These are phyloP conservation scores for Mycena maculata DNA, from an alignment of 768 basidiomycete species.

Conservation along the genomic window DNA sequence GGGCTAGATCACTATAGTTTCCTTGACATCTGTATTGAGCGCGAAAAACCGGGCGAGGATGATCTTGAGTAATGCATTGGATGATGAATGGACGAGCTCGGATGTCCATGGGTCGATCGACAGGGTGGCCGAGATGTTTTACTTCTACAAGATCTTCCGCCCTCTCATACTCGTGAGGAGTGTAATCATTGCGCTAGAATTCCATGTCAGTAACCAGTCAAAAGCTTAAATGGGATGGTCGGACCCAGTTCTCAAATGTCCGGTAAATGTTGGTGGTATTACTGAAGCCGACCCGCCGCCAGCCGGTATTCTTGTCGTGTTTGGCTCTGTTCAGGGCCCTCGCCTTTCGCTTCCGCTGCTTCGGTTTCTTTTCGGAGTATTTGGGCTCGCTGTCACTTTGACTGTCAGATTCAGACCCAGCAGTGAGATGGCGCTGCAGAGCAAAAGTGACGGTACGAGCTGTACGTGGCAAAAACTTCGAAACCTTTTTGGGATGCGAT, in stretches of 20 bases:
- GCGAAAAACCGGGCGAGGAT: constrained; percentile 1
- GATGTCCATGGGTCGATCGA: background rate
- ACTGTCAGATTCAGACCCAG: background rate
- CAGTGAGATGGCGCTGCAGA: background rate
- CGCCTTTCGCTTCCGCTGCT: background rate
- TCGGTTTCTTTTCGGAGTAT: background rate
- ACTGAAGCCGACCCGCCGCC: background rate
- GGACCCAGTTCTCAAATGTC: constrained; percentile 6
- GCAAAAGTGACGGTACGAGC: background rate
- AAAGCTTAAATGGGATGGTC: background rate
- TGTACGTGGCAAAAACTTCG: background rate
- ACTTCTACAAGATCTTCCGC: background rate
- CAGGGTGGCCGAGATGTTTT: background rate
- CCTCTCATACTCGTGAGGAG: background rate
- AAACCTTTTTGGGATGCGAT: too few species aligned
- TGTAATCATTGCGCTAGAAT: background rate
- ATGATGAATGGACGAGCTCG: background rate
- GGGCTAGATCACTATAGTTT: background rate
- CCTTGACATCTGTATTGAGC: background rate
- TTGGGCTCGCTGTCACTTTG: background rate
- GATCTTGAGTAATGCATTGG: background rate
- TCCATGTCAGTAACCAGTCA: background rate
- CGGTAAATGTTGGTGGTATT: background rate
- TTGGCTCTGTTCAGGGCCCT: background rate
- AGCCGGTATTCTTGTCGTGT: background rate